Evolutionary conservation across 176 grass and related monocot genomes (phyloP).

Genomic region (Rhynchospora tenuis): DNA sequence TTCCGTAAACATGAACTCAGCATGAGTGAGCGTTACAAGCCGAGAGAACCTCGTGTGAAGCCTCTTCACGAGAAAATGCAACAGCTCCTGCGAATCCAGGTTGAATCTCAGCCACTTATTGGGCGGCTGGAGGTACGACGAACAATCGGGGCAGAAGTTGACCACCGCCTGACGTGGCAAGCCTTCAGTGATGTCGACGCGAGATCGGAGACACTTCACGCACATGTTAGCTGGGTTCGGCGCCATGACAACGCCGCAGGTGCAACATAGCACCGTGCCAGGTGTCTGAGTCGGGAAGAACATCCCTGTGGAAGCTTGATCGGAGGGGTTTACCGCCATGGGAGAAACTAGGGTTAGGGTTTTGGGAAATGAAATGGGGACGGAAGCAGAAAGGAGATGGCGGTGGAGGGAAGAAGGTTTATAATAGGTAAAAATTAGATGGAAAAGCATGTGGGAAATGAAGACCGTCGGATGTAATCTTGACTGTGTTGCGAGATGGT

Average conservation of each 20-base stretch:
- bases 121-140: slow-evolving; percentile 52
- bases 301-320: slow-evolving; percentile 54
- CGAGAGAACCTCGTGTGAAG: slow-evolving; percentile 53
- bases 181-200: slow-evolving; percentile 70
- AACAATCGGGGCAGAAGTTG: slow-evolving; percentile 59
- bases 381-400: background rate
- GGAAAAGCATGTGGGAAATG: background rate
- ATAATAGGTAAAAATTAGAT: background rate
- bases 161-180: slow-evolving; percentile 49
- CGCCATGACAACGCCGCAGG: slow-evolving; percentile 75
- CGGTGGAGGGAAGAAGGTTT: background rate
- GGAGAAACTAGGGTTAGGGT: slow-evolving; percentile 30
- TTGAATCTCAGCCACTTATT: slow-evolving; percentile 54
- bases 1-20: slow-evolving; percentile 93
- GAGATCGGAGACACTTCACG: slow-evolving; percentile 61
- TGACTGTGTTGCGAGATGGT: background rate
- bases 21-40: slow-evolving; percentile 59
- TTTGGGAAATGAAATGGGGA: slow-evolving; percentile 2
- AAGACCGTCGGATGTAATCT: background rate
- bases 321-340: slow-evolving; percentile 38
- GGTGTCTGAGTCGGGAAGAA: slow-evolving; percentile 77
- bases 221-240: slow-evolving; percentile 95
- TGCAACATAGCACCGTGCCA: slow-evolving; percentile 88
- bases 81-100: slow-evolving; percentile 73
- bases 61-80: slow-evolving; percentile 74